Base-by-base conservation (phyloP, 441 rosid species). In the Gossypium davidsonii region DNA sequence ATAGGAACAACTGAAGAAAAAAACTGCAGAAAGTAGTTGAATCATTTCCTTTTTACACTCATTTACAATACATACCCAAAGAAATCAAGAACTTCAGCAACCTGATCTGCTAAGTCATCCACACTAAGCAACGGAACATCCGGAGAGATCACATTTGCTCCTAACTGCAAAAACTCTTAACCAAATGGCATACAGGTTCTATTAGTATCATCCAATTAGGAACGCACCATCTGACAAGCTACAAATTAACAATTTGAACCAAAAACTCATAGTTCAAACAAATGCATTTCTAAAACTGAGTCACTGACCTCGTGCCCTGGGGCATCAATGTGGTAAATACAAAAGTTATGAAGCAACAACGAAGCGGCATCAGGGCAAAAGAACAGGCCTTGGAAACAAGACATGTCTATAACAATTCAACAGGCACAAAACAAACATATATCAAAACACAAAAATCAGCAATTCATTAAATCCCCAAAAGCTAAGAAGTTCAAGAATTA, bases 321-420 rank as follows among this genome's bases (percentile, higher is more conserved):
- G 74, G 96, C 91, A 83, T 89, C 89, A 74, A 92, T 92, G 76
- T 92, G 97, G 67, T 90, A 90, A 78, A 92, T 79, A 83, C 97
- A 92, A 85, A 92, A 92, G 87, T 88, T 92, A 72, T 87, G 90
- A 71, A 87, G 88, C 76, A 90, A 75, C 84, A 92, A 82, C 1
- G 97, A 83, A 77, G 90, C 93, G 28, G 94, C 94, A 70, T 88
- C 96, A 1, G 96, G 90, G 76, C 91, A 82, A 69, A 82, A 82
- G 81, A 90, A 85, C 46, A 92, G 85, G 46, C 96, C 91, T 82
- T 84, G 93, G 83, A 92, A 92, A 77, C 97, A 92, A 61, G 92
- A 85, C 80, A 80, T 76, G 70, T 80, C 97, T 92, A 86, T 61
- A 68, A 55, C 79, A 73, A 75, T 26, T 55, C 48, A 55, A 44